Evolutionary conservation across 2,329 filamentous ascomycete species (phyloP), one percentile per base, ranked within the genome.

Genomic region (Xylariomycetidae sp.): DNA sequence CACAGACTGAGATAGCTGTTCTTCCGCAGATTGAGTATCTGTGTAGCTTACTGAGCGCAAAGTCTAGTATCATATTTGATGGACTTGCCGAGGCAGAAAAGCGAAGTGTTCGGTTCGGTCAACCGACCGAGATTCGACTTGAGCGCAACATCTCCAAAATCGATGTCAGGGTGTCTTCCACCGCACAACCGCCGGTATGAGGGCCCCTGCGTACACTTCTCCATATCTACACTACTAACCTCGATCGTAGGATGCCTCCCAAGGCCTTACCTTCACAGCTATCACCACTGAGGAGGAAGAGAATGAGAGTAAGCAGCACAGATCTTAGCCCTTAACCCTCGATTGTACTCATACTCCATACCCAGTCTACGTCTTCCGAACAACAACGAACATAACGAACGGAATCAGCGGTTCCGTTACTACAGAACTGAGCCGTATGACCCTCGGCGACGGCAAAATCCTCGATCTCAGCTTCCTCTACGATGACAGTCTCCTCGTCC

Each of bases 1-100:
- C 65, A 0, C 62, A 72, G 31, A 40, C 59, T 1, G 64, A 67
- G 37, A 65, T 69, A 44, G 70, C 69, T 40, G 66, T 71, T 11
- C 58, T 83, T 12, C 71, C 78, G 0, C 73, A 76, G 36, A 60
- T 87, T n/a, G 73, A 74, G 30, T 78, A 84, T 33, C 56, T 89
- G 27, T 74, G 77, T 10, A 64, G 67, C 9, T 72, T 78, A 36
- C 60, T 87, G 12, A 66, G 69, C 1, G 56, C 58, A 3, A 77
- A 80, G 49, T 76, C 80, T 8, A 69, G 68, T n/a, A 59, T 59
- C 6, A 69, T 87, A 2, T 85, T 88, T 48, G 59, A 74, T 34
- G 69, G 80, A 38, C 79, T 88, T 53, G 79, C 86, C 41, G 75
- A 82, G 57, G 75, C 81, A 6, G 74, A 88, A 59, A 70, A 77